phyloP scores from a whole-genome alignment of 2,329 filamentous ascomycete genomes.

The Hysterium pulicare region DNA sequence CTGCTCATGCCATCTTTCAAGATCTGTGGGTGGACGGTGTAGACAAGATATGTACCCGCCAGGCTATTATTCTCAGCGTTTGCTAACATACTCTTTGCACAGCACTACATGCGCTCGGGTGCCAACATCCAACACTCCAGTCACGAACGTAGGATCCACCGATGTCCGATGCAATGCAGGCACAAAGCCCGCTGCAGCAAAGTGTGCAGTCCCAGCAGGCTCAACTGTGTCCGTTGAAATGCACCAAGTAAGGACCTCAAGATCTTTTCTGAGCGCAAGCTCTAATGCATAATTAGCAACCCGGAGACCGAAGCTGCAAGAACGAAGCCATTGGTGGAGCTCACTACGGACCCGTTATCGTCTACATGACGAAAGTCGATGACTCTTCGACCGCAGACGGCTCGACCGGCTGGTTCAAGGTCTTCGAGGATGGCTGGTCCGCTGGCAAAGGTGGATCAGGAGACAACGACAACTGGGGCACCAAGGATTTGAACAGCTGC shows the following conservation, averaged over 20 bases:
- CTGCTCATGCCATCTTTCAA: constrained; percentile 48
- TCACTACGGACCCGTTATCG: constrained; percentile 51
- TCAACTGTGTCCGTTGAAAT: constrained; percentile 25
- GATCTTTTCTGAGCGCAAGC: not conserved
- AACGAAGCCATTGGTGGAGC: constrained; percentile 52
- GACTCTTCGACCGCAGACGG: constrained; percentile 28
- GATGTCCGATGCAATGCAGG: constrained; percentile 48
- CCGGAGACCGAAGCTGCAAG: constrained; percentile 23
- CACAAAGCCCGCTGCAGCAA: constrained; percentile 16
- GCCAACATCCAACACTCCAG: constrained; percentile 35
- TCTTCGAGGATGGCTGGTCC: constrained; percentile 22
- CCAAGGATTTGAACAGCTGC: not conserved
- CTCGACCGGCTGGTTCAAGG: constrained; percentile 23
- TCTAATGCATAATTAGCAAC: constrained; percentile 12
- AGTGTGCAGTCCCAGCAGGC: constrained; percentile 20
- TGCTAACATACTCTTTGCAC: not conserved
- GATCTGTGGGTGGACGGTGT: constrained; percentile 46
- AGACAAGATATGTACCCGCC: constrained; percentile 17
- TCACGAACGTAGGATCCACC: constrained; percentile 52
- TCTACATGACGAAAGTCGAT: constrained; percentile 52
- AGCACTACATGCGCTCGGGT: constrained; percentile 21
- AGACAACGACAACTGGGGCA: constrained; percentile 1
- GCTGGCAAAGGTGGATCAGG: constrained; percentile 21
- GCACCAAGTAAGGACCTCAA: constrained; percentile 14
- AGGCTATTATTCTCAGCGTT: no score